Conservation (phyloP, 176 grass and related monocot species). For the Puya raimondii region DNA sequence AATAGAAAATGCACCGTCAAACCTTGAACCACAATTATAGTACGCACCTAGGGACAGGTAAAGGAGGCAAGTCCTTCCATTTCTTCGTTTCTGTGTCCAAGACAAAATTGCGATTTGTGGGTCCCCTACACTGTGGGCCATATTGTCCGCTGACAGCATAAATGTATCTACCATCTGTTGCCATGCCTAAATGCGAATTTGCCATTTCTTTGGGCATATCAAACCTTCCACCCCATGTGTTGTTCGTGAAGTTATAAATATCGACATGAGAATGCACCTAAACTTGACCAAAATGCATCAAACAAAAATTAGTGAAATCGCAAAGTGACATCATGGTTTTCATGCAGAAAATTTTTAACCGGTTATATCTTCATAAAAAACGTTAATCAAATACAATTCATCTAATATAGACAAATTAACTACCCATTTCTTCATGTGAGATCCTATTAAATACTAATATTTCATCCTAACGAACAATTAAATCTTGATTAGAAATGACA, state of each 20-base stretch:
- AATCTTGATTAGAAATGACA: neutral
- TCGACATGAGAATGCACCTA: slow-evolving; percentile 94
- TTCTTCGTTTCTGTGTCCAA: slow-evolving; percentile 62
- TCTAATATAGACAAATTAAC: neutral
- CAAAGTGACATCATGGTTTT: neutral
- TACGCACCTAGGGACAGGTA: slow-evolving; percentile 62
- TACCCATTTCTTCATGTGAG: neutral
- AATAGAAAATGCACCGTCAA: neutral
- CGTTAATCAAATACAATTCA: neutral
- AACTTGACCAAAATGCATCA: slow-evolving; percentile 1
- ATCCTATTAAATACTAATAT: neutral
- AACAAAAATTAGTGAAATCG: slow-evolving; percentile 17
- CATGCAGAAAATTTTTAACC: neutral
- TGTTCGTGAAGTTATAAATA: slow-evolving; percentile 72
- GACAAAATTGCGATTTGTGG: slow-evolving; percentile 62
- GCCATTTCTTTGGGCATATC: slow-evolving; percentile 79
- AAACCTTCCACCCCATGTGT: slow-evolving; percentile 62
- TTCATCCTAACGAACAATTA: neutral
- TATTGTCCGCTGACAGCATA: slow-evolving; percentile 73
- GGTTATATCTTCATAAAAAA: neutral
- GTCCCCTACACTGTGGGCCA: slow-evolving; percentile 56
- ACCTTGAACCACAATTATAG: neutral
- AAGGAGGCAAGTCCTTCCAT: slow-evolving; percentile 57
- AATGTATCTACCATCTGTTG: slow-evolving; percentile 70
- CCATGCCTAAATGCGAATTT: slow-evolving; percentile 76